These are phyloP conservation scores for Euphorbia peplus DNA, from an alignment of 345 rosid genomes.

Conservation along the genomic window DNA sequence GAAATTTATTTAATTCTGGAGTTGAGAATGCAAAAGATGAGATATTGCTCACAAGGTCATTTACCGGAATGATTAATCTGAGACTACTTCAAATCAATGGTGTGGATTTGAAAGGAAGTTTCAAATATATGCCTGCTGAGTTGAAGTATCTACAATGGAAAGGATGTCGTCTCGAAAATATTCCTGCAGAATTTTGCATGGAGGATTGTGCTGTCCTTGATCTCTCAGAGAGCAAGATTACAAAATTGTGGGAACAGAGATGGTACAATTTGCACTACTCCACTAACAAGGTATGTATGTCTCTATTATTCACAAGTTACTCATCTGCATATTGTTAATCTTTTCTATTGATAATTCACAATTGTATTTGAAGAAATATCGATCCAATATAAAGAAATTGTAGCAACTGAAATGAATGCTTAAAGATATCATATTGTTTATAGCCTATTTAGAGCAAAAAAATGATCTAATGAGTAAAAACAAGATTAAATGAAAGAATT, in stretches of 20 bases:
- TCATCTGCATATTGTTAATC: too few species aligned
- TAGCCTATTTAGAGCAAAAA: too few species aligned
- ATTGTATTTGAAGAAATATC: too few species aligned
- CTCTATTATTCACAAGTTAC: too few species aligned
- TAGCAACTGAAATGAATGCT: too few species aligned
- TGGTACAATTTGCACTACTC: background rate
- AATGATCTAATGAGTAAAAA: too few species aligned
- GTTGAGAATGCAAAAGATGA: conserved; percentile 4
- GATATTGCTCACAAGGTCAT: conserved; percentile 32
- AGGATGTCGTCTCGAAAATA: conserved; percentile 42
- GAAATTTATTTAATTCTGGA: conserved; percentile 11
- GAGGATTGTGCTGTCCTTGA: conserved; percentile 59
- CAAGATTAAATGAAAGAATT: too few species aligned
- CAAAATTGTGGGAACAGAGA: conserved; percentile 27
- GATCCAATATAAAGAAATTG: too few species aligned
- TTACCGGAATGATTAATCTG: conserved; percentile 44
- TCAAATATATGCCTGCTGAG: conserved; percentile 42
- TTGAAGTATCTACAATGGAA: conserved; percentile 73
- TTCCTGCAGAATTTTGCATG: conserved; percentile 40
- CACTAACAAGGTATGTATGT: conserved; percentile 37
- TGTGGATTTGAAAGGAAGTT: conserved; percentile 46
- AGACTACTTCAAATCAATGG: conserved; percentile 64
- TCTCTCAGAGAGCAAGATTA: conserved; percentile 56
- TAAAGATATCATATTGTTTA: too few species aligned
- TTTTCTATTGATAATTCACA: too few species aligned